Evolutionary conservation across 805 yeast species (phyloP).

Genomic region (Hermanozyma aechmeae): DNA sequence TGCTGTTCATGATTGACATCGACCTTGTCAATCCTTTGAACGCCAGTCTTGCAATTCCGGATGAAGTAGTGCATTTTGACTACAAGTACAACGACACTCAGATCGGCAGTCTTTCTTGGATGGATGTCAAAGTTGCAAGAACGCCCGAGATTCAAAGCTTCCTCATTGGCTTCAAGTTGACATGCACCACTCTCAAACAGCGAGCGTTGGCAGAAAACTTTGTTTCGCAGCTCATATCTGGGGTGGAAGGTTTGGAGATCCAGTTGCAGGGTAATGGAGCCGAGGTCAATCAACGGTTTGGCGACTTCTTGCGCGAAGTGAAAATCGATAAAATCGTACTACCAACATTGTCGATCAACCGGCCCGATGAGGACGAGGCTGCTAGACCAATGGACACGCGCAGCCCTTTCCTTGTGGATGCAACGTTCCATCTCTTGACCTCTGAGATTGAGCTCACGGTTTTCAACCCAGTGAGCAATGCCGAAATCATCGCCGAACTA

Average conservation of each 20-base stretch:
- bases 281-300: constrained; percentile 10
- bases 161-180: constrained; percentile 6
- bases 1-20: constrained; percentile 19
- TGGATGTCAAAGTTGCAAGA: constrained; percentile 12
- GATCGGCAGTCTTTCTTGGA: constrained; percentile 21
- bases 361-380: background rate
- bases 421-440: constrained; percentile 45
- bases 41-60: constrained; percentile 13
- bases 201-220: constrained; percentile 8
- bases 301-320: constrained; percentile 26
- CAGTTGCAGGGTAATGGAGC: constrained; percentile 2
- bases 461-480: constrained; percentile 44
- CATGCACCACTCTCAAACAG: constrained; percentile 3
- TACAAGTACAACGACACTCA: constrained; percentile 21
- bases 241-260: constrained; percentile 4
- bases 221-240: constrained; percentile 14
- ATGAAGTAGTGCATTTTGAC: constrained; percentile 14
- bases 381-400: background rate
- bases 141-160: constrained; percentile 7
- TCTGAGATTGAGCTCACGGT: constrained; percentile 47
- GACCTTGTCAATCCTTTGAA: constrained; percentile 24
- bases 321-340: constrained; percentile 5
- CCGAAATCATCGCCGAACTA: constrained; percentile 33
- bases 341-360: background rate
- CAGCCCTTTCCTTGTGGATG: constrained; percentile 36